These are phyloP conservation scores for Pinus taeda DNA, from an alignment of 75 land plant genomes.

Conservation along the genomic window DNA sequence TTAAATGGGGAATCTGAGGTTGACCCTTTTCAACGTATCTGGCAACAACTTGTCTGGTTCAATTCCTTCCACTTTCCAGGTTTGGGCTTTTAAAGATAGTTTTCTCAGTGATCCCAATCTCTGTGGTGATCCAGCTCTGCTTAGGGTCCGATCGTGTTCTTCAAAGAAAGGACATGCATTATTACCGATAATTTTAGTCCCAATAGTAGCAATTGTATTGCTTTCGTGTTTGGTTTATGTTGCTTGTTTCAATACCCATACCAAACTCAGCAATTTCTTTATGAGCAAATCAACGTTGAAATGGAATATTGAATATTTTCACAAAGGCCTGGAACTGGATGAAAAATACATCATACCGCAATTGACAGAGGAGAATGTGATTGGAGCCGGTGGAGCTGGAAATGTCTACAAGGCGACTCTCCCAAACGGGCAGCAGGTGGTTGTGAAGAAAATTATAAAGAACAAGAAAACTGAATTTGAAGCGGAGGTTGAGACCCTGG, in stretches of 20 bases:
- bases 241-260: too few relatives aligned
- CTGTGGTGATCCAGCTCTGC: conserved; percentile 25
- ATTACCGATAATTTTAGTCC: too few relatives aligned
- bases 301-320: too few relatives aligned
- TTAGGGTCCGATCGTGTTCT: neutral
- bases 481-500: conserved; percentile 42
- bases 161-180: neutral
- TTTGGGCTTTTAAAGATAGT: conserved; percentile 30
- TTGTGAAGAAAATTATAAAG: conserved; percentile 47
- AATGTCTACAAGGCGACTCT: too few relatives aligned
- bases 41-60: conserved; percentile 59
- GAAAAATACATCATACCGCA: too few relatives aligned
- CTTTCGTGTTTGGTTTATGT: too few relatives aligned
- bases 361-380: too few relatives aligned
- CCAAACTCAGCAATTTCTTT: too few relatives aligned
- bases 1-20: conserved; percentile 41
- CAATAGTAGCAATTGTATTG: too few relatives aligned
- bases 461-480: conserved; percentile 31
- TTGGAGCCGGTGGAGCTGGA: too few relatives aligned
- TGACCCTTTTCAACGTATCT: conserved; percentile 58
- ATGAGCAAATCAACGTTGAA: too few relatives aligned
- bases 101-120: conserved; percentile 61
- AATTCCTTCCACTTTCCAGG: conserved; percentile 37
- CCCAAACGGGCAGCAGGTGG: conserved; percentile 14
- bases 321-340: too few relatives aligned